Evolutionary conservation across 805 yeast species (phyloP), one percentile per base, ranked within the genome.

Genomic region (Candida glaebosa): DNA sequence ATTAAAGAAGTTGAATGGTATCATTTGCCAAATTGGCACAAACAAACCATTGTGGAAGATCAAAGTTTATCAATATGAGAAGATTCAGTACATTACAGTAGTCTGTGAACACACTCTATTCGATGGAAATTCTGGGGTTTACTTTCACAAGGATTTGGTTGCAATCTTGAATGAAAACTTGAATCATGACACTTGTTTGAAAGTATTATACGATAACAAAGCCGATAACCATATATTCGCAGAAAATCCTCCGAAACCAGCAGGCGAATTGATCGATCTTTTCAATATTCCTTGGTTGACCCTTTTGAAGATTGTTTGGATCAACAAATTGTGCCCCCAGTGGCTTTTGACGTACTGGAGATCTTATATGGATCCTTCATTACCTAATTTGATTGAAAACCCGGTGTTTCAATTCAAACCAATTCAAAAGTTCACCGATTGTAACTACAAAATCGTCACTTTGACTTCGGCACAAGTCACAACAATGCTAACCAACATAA

Each of bases 61-160:
- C 3, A 8, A 44, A 31, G 43, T 61, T 18, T 40, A 41, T 24
- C 50, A 51, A 37, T 31, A 37, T 17, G 33, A 42, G 5, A 39
- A 32, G n/a, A 25, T n/a, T 8, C 50, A 51, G 34, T 50, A 56
- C 38, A 7, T 58, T 6, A 34, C 57, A 8, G 52, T 65, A 28
- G 38, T 37, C 18, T 58, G 56, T 40, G 63, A 64, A 18, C 71
- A 59, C 41, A 19, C 55, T 3, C 42, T 61, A 8, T 56, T 59
- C 32, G 72, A 67, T 47, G 73, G 71, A 2, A 52, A 52, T 12
- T 52, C 66, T 12, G 67, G 63, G 2, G 41, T 43, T 14, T 48
- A 47, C 34, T 61, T 67, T 45, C 67, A 62, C 33, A 42, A 48
- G 15, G 54, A 57, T 18, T 51, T 65, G 19, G 34, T 34, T 5